Percentiles rank a stretch among this genome's conserved stretches.
Evolutionary conservation across 202 grass and related monocot species (phyloP).

Genomic region (Zizania palustris): DNA sequence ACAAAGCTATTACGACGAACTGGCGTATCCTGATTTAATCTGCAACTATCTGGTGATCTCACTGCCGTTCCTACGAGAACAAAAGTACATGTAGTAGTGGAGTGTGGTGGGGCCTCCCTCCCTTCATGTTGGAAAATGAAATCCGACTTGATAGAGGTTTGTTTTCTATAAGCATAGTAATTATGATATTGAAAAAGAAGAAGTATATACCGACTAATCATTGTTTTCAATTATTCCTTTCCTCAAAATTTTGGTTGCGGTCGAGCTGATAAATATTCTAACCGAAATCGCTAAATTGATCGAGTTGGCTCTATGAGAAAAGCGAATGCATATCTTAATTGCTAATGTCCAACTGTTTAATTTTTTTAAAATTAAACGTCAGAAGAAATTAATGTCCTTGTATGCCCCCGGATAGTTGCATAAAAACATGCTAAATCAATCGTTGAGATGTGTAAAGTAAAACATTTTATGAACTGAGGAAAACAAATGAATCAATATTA

Average conservation of each 20-base stretch:
- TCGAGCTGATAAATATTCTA: background rate
- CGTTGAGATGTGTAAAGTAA: too few relatives aligned
- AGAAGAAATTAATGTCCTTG: background rate
- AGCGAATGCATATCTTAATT: background rate
- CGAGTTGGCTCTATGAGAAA: background rate
- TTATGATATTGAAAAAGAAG: background rate
- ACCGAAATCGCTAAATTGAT: background rate
- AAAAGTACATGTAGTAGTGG: background rate
- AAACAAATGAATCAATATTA: too few relatives aligned
- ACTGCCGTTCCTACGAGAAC: background rate
- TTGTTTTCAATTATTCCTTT: background rate
- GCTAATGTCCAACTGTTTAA: background rate
- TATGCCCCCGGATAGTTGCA: too few relatives aligned
- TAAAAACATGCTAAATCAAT: too few relatives aligned
- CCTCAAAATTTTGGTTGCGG: background rate
- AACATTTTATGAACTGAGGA: too few relatives aligned
- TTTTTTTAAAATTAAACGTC: background rate
- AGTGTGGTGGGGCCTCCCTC: background rate
- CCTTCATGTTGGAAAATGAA: conserved; percentile 10
- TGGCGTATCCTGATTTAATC: background rate
- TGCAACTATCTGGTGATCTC: background rate
- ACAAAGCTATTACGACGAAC: background rate
- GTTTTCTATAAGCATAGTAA: background rate
- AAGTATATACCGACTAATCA: background rate
- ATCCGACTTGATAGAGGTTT: background rate